These are phyloP conservation scores for Penicillium steckii DNA, from an alignment of 495 filamentous ascomycete genomes.

Conservation along the genomic window DNA sequence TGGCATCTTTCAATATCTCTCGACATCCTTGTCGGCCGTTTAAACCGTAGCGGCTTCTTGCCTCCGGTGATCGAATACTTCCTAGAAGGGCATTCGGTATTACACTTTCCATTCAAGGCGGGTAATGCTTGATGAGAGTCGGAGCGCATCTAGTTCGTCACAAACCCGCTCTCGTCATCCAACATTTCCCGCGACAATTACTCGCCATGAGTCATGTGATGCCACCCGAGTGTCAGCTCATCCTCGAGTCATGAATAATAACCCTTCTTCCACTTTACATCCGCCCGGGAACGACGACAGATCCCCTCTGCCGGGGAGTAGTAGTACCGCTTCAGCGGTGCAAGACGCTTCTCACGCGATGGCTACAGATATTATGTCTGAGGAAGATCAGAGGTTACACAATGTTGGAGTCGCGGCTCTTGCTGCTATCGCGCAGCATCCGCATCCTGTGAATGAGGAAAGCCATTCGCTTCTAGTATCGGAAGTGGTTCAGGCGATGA, in stretches of 20 bases:
- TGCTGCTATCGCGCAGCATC: conserved; percentile 35
- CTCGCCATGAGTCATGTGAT: conserved; percentile 28
- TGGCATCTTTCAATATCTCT: conserved; percentile 11
- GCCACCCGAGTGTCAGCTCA: conserved; percentile 9
- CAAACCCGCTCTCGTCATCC: not conserved
- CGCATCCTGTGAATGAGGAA: conserved; percentile 18
- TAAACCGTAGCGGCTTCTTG: not conserved
- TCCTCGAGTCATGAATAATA: conserved; percentile 25
- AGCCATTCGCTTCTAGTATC: conserved; percentile 20
- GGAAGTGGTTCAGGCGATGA: conserved; percentile 35
- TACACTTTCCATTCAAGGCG: conserved; percentile 14
- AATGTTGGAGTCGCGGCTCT: conserved; percentile 33
- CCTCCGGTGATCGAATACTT: conserved; percentile 8
- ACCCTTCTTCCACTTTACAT: conserved; percentile 5
- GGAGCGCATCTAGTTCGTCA: conserved; percentile 9
- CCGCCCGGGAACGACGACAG: not conserved
- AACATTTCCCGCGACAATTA: conserved; percentile 4
- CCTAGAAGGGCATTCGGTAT: conserved; percentile 1
- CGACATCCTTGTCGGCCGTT: not conserved
- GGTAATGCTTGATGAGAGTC: conserved; percentile 22
- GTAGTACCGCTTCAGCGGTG: conserved; percentile 7
- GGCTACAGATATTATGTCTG: conserved; percentile 8
- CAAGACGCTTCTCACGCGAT: conserved; percentile 1
- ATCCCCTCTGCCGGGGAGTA: conserved; percentile 2
- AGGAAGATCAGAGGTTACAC: conserved; percentile 22